Evolutionary conservation across 2,329 filamentous ascomycete genomes (phyloP), one percentile per base, ranked within the genome.

Genomic region (Ophiostoma novo-ulmi): DNA sequence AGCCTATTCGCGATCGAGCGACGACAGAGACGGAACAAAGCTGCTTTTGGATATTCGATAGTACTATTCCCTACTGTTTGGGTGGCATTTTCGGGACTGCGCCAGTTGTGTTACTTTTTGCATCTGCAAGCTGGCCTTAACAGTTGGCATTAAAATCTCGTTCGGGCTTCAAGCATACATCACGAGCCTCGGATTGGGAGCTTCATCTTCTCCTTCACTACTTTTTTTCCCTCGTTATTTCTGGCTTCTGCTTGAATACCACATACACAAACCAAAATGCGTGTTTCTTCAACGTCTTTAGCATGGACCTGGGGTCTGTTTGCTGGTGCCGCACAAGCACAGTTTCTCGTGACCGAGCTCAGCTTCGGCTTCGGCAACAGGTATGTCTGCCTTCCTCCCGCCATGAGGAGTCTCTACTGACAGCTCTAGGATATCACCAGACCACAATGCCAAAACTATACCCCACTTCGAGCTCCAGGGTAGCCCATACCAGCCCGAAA

Each of bases 321-420:
- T n/a, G 74, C 72, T n/a, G 70, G 82, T 76, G 75, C 82, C 66
- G 82, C 82, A 48, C 83, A 85, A 69, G 89, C 89, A 48, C 87
- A 91, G 76, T 88, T 87, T 75, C 82, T 92, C 70, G 85, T 92
- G 77, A 89, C 88, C 74, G 88, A 89, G 76, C 85, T 93, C 67
- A 94, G 91, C 78, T 96, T 96, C 78, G 93, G 93, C 52, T 86
- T 91, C 77, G 38, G 22, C 8, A 58, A 14, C 22, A 17, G 31
- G 55, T 26, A 17, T 5, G 31, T 26, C 35, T 38, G 17, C 22
- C 22, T 10, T 61, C 55, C 14, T 14, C 52, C 4, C 13, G 44
- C 44, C 44, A 10, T 5, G n/a, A n/a, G 52, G 26, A 58, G 31
- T 2, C 4, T 14, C 36, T n/a, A 14, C 71, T 71, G 39, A 72